These are phyloP conservation scores for Boletus edulis DNA, from an alignment of 768 basidiomycete genomes.

Conservation along the genomic window DNA sequence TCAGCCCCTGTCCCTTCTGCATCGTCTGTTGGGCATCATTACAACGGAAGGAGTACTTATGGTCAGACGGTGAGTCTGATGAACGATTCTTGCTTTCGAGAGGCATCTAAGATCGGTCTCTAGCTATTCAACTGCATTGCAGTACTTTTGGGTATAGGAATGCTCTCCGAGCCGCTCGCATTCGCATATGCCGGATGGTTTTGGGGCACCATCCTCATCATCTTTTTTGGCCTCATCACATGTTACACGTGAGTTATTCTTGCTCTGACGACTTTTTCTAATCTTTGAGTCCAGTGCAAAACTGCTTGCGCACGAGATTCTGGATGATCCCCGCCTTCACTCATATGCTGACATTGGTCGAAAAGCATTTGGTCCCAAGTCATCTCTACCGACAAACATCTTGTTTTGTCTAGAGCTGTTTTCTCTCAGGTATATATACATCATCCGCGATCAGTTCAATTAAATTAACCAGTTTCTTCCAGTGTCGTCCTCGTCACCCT, in stretches of 20 bases:
- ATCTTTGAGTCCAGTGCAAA: conserved; percentile 62
- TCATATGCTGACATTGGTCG: conserved; percentile 90
- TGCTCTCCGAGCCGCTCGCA: conserved; percentile 87
- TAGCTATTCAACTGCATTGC: conserved; percentile 90
- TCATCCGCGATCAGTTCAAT: not conserved
- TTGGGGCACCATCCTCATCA: conserved; percentile 67
- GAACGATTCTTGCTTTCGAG: not conserved
- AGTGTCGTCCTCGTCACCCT: conserved; percentile 88
- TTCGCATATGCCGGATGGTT: conserved; percentile 93
- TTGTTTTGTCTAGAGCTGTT: conserved; percentile 90
- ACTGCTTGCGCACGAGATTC: conserved; percentile 74
- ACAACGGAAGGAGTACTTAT: conserved; percentile 63
- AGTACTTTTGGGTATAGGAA: conserved; percentile 83
- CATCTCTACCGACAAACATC: conserved; percentile 59
- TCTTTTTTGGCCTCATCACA: conserved; percentile 75
- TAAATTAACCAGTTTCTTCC: not conserved
- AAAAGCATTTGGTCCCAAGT: conserved; percentile 81
- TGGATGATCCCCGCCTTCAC: conserved; percentile 62
- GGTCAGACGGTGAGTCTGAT: conserved; percentile 59
- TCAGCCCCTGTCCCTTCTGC: conserved; percentile 1
- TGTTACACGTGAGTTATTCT: conserved; percentile 77
- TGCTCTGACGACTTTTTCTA: not conserved
- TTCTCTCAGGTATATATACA: conserved; percentile 59
- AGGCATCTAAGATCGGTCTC: conserved; percentile 2
- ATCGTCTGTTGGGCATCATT: conserved; percentile 19